Percentiles rank a stretch among this genome's conserved stretches.
phyloP scores from a whole-genome alignment of 2,329 filamentous ascomycete species.

The Talaromyces sp. region DNA sequence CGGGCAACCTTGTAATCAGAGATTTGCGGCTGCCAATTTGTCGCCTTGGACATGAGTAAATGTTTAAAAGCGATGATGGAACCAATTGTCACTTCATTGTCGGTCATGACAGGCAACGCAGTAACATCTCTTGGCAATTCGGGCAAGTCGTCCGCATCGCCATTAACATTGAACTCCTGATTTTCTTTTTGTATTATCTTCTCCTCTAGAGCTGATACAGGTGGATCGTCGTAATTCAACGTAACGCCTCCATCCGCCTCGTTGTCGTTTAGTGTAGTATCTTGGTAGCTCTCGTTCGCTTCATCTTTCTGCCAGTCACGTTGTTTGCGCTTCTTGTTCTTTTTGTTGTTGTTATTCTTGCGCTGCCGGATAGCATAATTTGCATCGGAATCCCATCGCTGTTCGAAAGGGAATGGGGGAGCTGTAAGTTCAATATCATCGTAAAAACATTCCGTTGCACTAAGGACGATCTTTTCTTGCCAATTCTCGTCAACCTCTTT shows the following conservation, averaged over 20 bases:
- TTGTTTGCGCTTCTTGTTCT: conserved; percentile 43
- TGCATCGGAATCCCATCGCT: conserved; percentile 82
- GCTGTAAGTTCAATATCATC: conserved; percentile 23
- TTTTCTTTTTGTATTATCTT: conserved; percentile 22
- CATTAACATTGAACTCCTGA: conserved; percentile 9
- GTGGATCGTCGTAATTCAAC: conserved; percentile 45
- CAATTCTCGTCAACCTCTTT: conserved; percentile 58
- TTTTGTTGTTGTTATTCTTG: conserved; percentile 33
- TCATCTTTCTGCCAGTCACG: conserved; percentile 51
- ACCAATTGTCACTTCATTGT: conserved; percentile 33
- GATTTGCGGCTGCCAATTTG: conserved; percentile 46
- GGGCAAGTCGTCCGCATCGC: conserved; percentile 45
- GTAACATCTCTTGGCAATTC: conserved; percentile 59
- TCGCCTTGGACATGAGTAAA: conserved; percentile 46
- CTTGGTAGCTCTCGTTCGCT: conserved; percentile 42
- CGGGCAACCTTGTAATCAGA: conserved; percentile 63
- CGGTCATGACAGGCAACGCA: conserved; percentile 49
- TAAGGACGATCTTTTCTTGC: conserved; percentile 69
- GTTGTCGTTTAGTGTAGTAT: conserved; percentile 39
- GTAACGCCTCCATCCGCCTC: conserved; percentile 28
- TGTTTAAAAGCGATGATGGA: conserved; percentile 47
- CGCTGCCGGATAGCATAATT: conserved; percentile 43
- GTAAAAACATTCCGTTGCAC: conserved; percentile 80
- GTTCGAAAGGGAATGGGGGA: conserved; percentile 44
- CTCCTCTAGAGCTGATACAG: conserved; percentile 9